phyloP scores from a whole-genome alignment of 495 filamentous ascomycete genomes.

The Elaphomyces granulatus region DNA sequence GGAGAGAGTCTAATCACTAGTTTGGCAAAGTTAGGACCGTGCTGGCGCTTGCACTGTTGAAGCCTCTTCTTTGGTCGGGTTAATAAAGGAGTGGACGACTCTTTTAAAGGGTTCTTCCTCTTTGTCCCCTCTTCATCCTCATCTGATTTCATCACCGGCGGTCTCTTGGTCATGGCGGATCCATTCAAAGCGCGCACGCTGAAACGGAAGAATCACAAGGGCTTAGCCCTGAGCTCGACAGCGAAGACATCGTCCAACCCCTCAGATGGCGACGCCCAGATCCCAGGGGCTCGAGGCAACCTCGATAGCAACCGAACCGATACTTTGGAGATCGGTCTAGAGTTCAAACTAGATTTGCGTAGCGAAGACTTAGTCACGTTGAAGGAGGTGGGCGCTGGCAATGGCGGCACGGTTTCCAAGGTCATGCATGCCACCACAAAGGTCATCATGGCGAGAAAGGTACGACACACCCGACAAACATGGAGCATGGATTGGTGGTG shows the following conservation, averaged over 20 bases:
- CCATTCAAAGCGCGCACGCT: conserved; percentile 76
- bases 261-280: conserved; percentile 44
- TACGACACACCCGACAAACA: conserved; percentile 21
- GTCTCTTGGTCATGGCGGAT: conserved; percentile 52
- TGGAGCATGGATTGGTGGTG: neutral
- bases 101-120: no score
- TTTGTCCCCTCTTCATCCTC: neutral
- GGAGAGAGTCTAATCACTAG: no score
- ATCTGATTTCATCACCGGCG: neutral
- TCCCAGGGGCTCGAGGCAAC: conserved; percentile 46
- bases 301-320: conserved; percentile 45
- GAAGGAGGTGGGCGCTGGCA: conserved; percentile 89
- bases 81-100: no score
- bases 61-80: no score
- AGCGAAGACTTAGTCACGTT: conserved; percentile 85
- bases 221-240: conserved; percentile 65
- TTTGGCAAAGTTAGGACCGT: no score
- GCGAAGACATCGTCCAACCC: conserved; percentile 43
- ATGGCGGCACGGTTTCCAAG: conserved; percentile 96
- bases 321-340: conserved; percentile 90
- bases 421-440: conserved; percentile 90
- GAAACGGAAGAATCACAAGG: conserved; percentile 97
- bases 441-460: conserved; percentile 96
- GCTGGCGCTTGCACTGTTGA: no score
- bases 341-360: conserved; percentile 84